Conservation (phyloP, 1,139 yeast species). For the Debaryomycetaceae sp. region DNA sequence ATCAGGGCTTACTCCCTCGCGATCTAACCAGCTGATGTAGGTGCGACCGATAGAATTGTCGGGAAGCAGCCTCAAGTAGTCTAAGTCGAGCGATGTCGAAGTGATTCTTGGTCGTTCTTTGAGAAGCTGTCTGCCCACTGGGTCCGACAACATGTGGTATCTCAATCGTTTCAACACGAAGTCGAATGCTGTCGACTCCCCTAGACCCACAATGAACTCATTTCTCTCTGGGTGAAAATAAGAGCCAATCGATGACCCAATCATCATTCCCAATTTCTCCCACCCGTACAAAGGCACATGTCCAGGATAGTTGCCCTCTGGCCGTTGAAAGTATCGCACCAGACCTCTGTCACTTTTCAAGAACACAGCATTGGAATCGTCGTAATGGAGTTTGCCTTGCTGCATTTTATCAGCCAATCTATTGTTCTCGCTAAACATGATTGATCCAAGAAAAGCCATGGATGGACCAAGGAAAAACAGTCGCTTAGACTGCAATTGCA, state of each 20-base stretch:
- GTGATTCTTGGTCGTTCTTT: constrained; percentile 83
- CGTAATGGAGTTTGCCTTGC: constrained; percentile 47
- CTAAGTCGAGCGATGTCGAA: constrained; percentile 63
- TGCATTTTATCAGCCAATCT: constrained; percentile 58
- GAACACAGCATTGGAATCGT: constrained; percentile 30
- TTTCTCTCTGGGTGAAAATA: constrained; percentile 77
- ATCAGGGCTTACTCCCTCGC: constrained; percentile 91
- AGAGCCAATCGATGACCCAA: constrained; percentile 81
- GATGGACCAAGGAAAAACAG: constrained; percentile 8
- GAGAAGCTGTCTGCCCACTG: constrained; percentile 72
- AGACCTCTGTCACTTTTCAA: constrained; percentile 21
- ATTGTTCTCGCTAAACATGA: constrained; percentile 48
- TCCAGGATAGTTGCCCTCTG: constrained; percentile 61
- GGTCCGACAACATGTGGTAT: constrained; percentile 69
- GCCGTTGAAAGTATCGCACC: constrained; percentile 33
- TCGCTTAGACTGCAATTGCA: constrained; percentile 5
- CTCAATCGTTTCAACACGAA: constrained; percentile 61
- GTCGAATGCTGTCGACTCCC: constrained; percentile 85
- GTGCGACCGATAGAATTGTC: constrained; percentile 73
- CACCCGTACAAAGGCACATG: constrained; percentile 70
- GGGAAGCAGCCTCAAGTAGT: constrained; percentile 57
- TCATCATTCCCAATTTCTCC: constrained; percentile 64
- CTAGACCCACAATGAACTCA: constrained; percentile 86
- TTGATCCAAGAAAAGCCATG: constrained; percentile 19
- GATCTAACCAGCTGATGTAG: constrained; percentile 76